These are phyloP conservation scores for Aspergillus hiratsukae DNA, from an alignment of 2,329 filamentous ascomycete species.

Conservation along the genomic window DNA sequence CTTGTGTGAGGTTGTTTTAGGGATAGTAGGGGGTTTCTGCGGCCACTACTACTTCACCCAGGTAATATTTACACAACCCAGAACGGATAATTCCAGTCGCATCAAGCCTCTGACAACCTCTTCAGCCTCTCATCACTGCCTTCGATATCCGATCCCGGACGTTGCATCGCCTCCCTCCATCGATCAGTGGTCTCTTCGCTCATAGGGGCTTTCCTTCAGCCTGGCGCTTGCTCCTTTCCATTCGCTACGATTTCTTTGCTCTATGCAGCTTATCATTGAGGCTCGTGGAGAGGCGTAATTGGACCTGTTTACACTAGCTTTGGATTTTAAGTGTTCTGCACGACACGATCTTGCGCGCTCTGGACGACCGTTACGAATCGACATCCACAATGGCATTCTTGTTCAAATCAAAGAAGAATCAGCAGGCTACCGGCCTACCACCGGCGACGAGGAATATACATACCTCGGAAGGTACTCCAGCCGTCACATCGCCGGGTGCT, in stretches of 20 bases:
- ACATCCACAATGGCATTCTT: slow-evolving; percentile 66
- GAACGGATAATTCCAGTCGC: neutral
- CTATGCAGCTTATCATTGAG: neutral
- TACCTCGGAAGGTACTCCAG: slow-evolving; percentile 50
- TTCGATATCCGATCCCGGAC: neutral
- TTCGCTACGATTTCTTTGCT: neutral
- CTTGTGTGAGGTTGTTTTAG: slow-evolving; percentile 8
- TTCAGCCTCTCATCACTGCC: neutral
- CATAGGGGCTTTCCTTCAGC: slow-evolving; percentile 1
- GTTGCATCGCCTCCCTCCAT: slow-evolving; percentile 5
- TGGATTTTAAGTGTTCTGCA: slow-evolving; percentile 8
- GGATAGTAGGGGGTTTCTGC: slow-evolving; percentile 9
- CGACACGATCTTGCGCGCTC: slow-evolving; percentile 12
- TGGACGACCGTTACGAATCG: slow-evolving; percentile 33
- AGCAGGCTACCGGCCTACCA: slow-evolving; percentile 50
- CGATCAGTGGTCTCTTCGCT: neutral
- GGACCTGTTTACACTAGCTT: slow-evolving; percentile 1
- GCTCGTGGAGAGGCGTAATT: neutral
- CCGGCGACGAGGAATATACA: slow-evolving; percentile 54
- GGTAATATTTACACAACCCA: neutral
- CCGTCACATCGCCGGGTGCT: slow-evolving; percentile 38
- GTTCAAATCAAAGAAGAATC: slow-evolving; percentile 76
- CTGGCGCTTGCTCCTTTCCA: slow-evolving; percentile 12
- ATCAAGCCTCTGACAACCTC: neutral
- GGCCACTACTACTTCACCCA: neutral